phyloP scores from a whole-genome alignment of 345 rosid species.

The Lenwebbia sp. region DNA sequence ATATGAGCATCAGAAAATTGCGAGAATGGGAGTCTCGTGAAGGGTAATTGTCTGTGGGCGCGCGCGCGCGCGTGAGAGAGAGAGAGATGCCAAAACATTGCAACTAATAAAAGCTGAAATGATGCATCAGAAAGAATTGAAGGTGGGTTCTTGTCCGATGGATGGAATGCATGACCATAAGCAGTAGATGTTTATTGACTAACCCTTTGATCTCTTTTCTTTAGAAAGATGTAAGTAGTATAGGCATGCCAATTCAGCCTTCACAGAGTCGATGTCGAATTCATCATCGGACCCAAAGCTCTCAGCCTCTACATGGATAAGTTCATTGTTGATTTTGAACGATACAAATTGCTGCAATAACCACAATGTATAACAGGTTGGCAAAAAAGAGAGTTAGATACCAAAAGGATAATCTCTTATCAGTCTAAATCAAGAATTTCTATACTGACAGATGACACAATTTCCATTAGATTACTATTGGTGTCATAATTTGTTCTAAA shows the following conservation, averaged over 20 bases:
- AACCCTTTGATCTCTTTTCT: conserved; percentile 78
- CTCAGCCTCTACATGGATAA: conserved; percentile 28
- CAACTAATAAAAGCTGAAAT: not conserved
- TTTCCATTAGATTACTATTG: not conserved
- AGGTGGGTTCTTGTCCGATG: not conserved
- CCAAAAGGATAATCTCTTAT: not conserved
- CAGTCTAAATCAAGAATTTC: not conserved
- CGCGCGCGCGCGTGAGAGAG: not conserved
- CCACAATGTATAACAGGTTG: not conserved
- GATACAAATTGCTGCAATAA: conserved; percentile 40
- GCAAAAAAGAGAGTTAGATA: not conserved
- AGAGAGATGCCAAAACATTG: not conserved
- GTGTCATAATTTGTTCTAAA: not conserved
- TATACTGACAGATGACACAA: not conserved
- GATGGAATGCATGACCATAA: not conserved
- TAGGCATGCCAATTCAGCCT: conserved; percentile 74
- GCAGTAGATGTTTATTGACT: not conserved
- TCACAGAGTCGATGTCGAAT: conserved; percentile 40
- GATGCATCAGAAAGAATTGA: not conserved
- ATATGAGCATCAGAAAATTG: not conserved
- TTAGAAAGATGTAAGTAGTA: conserved; percentile 69
- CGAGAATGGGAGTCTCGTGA: not conserved
- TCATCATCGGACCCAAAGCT: conserved; percentile 21
- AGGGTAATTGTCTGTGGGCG: not conserved
- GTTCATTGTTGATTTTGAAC: conserved; percentile 47